These are phyloP conservation scores for Ustilago esculenta DNA, from an alignment of 1,284 basidiomycete genomes.

Conservation along the genomic window DNA sequence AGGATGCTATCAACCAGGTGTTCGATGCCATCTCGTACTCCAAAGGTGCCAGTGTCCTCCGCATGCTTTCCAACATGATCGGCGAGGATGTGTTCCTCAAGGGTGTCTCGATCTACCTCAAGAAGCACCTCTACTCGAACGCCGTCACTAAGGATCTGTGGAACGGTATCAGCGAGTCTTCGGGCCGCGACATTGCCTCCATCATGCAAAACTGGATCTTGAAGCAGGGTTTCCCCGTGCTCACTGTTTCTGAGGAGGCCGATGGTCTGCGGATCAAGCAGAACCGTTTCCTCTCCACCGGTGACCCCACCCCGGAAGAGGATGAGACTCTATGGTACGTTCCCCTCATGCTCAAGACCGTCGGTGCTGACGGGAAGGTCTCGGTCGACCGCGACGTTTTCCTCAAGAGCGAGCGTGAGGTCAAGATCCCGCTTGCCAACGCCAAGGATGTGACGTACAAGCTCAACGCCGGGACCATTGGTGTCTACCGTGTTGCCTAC, in stretches of 20 bases:
- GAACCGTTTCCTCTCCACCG: constrained; percentile 90
- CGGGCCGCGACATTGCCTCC: constrained; percentile 78
- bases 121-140: constrained; percentile 82
- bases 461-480: constrained; percentile 86
- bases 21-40: constrained; percentile 69
- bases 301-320: constrained; percentile 75
- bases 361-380: constrained; percentile 73
- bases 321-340: constrained; percentile 91
- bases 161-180: constrained; percentile 83
- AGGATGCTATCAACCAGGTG: constrained; percentile 64
- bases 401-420: constrained; percentile 76
- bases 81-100: constrained; percentile 78
- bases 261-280: constrained; percentile 74
- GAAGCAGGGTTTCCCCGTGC: constrained; percentile 79
- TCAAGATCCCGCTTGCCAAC: constrained; percentile 73
- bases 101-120: constrained; percentile 82
- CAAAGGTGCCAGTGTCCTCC: constrained; percentile 74
- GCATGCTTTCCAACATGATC: constrained; percentile 83
- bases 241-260: constrained; percentile 81
- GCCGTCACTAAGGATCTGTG: constrained; percentile 88
- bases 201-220: constrained; percentile 94
- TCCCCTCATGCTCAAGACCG: constrained; percentile 80
- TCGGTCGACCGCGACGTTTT: constrained; percentile 75
- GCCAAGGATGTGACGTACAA: constrained; percentile 76
- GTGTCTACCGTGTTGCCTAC: constrained; percentile 91